Percentiles rank a stretch among this genome's conserved stretches.
These are phyloP conservation scores for Filobasidium floriforme DNA, from an alignment of 768 basidiomycete species.

Conservation along the genomic window DNA sequence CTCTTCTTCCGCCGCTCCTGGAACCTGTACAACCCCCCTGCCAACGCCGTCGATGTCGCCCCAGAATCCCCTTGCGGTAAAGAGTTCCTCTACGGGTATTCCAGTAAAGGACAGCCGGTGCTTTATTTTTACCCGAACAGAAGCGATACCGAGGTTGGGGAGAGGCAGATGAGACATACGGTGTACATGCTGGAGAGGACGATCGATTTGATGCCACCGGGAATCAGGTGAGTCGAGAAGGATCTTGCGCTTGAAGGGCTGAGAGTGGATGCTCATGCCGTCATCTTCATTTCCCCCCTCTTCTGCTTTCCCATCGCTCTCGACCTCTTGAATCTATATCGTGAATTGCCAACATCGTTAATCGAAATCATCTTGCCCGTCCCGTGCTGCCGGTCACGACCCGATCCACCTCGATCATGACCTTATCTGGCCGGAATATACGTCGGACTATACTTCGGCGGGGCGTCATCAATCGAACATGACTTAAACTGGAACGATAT, in stretches of 20 bases:
- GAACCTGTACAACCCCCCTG: not conserved
- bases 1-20: conserved; percentile 11
- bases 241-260: not conserved
- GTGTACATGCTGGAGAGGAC: conserved; percentile 25
- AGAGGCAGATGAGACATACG: conserved; percentile 22
- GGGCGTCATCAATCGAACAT: no score
- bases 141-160: conserved; percentile 17
- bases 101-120: conserved; percentile 9
- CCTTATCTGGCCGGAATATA: no score
- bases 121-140: conserved; percentile 22
- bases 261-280: not conserved
- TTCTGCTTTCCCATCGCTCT: not conserved
- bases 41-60: not conserved
- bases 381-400: no score
- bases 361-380: no score
- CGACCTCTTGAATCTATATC: not conserved
- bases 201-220: conserved; percentile 21
- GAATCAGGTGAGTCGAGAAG: conserved; percentile 10
- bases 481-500: no score
- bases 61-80: conserved; percentile 17
- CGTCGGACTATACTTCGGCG: no score
- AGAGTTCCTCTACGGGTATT: conserved; percentile 17
- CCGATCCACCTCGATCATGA: no score
- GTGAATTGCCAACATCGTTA: no score
- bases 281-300: not conserved